Percentiles rank a stretch among this genome's conserved stretches.
Conservation (phyloP, 352 stramenopile species). For the Phytophthora tubulina region DNA sequence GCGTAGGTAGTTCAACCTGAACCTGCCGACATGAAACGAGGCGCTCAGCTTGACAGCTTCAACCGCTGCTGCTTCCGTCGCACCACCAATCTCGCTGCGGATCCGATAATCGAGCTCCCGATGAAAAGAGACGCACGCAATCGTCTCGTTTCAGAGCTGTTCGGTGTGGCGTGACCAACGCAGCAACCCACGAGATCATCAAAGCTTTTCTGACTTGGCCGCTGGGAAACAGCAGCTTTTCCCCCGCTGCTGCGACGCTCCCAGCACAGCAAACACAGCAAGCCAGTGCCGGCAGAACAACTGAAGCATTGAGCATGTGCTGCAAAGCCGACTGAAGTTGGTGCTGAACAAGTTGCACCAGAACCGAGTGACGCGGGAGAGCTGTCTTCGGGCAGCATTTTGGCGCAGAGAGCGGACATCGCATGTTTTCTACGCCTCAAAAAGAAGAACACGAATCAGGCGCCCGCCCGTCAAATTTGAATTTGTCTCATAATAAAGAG, state of each 20-base stretch:
- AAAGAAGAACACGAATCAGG: slow-evolving; percentile 39
- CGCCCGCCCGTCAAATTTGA: background rate
- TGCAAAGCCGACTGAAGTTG: slow-evolving; percentile 24
- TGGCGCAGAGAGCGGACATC: background rate
- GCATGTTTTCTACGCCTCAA: slow-evolving; percentile 3
- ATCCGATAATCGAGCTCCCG: background rate
- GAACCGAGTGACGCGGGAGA: slow-evolving; percentile 24
- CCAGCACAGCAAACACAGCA: background rate
- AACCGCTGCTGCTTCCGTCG: background rate
- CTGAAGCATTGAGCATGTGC: slow-evolving; percentile 7
- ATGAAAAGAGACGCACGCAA: slow-evolving; percentile 1
- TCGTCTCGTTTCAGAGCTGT: slow-evolving; percentile 26
- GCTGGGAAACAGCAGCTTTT: background rate
- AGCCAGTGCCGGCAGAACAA: background rate
- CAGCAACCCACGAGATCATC: slow-evolving; percentile 18
- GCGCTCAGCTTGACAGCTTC: slow-evolving; percentile 1
- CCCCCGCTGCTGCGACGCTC: background rate
- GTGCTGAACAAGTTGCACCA: background rate
- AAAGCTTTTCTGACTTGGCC: slow-evolving; percentile 29
- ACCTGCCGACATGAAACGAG: slow-evolving; percentile 24
- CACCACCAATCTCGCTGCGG: slow-evolving; percentile 12
- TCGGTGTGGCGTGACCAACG: slow-evolving; percentile 9
- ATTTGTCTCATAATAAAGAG: slow-evolving; percentile 10
- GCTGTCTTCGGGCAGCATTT: slow-evolving; percentile 8
- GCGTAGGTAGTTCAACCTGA: slow-evolving; percentile 32